Conservation (phyloP, 805 yeast species). For the Candida hungchunana region DNA sequence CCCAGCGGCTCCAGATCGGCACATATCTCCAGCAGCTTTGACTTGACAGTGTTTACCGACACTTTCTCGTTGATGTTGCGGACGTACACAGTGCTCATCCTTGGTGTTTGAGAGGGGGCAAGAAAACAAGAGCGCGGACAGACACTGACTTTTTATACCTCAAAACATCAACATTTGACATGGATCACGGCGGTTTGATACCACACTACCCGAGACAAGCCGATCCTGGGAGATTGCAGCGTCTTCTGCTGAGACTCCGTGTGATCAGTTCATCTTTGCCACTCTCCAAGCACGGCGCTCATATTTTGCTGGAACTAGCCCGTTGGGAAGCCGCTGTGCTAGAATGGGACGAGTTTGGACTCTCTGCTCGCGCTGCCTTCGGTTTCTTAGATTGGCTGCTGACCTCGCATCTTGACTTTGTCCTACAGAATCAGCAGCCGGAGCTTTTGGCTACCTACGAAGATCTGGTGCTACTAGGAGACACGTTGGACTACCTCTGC, state of each 20-base stretch:
- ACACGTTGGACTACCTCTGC: background rate
- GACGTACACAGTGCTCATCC: conserved; percentile 39
- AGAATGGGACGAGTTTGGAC: background rate
- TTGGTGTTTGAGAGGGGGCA: too few relatives aligned
- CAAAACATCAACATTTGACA: too few relatives aligned
- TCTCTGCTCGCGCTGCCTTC: background rate
- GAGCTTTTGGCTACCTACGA: background rate
- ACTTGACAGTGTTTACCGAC: conserved; percentile 45
- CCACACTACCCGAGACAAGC: too few relatives aligned
- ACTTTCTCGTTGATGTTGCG: conserved; percentile 71
- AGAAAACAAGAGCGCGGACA: too few relatives aligned
- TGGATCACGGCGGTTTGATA: too few relatives aligned
- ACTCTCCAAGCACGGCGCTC: too few relatives aligned
- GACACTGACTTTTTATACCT: too few relatives aligned
- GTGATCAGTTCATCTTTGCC: too few relatives aligned
- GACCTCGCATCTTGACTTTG: background rate
- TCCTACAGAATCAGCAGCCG: background rate
- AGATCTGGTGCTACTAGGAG: background rate
- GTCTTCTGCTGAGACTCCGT: too few relatives aligned
- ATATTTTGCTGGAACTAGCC: background rate
- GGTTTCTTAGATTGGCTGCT: background rate
- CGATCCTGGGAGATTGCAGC: too few relatives aligned
- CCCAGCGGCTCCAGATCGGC: conserved; percentile 44
- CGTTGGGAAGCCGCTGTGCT: background rate
- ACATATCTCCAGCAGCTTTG: conserved; percentile 39